A percentile compares a stretch with the other conserved stretches of the same genome.
phyloP scores from a whole-genome alignment of 805 yeast species.

The Lachancea sp. region DNA sequence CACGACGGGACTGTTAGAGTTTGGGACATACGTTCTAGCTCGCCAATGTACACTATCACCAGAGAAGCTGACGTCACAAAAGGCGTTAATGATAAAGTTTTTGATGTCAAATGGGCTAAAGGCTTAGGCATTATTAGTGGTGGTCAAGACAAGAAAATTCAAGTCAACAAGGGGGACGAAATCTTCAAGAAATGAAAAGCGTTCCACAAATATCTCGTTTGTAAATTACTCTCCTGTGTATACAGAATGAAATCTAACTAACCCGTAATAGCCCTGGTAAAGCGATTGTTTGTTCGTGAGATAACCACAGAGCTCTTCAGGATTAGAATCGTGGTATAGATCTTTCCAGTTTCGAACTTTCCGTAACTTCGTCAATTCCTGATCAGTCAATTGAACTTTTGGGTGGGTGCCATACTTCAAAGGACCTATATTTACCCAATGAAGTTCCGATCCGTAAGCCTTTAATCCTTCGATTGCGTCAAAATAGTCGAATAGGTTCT shows the following conservation, averaged over 20 bases:
- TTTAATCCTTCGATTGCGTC: conserved; percentile 51
- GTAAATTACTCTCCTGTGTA: conserved; percentile 9
- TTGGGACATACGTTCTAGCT: conserved; percentile 90
- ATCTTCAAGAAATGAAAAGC: conserved; percentile 22
- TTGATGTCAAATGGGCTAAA: conserved; percentile 82
- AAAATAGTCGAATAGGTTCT: conserved; percentile 69
- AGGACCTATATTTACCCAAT: conserved; percentile 92
- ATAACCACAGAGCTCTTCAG: conserved; percentile 49
- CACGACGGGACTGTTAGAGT: conserved; percentile 93
- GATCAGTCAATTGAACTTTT: conserved; percentile 60
- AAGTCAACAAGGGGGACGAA: conserved; percentile 54
- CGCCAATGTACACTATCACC: conserved; percentile 72
- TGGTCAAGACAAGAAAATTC: conserved; percentile 90
- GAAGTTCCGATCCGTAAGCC: conserved; percentile 39
- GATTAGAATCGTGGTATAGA: conserved; percentile 26
- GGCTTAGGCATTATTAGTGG: conserved; percentile 80
- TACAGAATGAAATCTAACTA: conserved; percentile 37
- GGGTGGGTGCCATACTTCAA: conserved; percentile 87
- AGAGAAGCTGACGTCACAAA: conserved; percentile 51
- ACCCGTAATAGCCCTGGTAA: conserved; percentile 76
- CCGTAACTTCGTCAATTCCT: conserved; percentile 58
- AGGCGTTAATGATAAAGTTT: conserved; percentile 57
- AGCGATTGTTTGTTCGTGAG: conserved; percentile 58
- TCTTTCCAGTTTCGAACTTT: conserved; percentile 58
- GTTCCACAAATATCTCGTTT: not conserved